Evolutionary conservation across 306 rosid species (phyloP).

Genomic region (Quercus robur): DNA sequence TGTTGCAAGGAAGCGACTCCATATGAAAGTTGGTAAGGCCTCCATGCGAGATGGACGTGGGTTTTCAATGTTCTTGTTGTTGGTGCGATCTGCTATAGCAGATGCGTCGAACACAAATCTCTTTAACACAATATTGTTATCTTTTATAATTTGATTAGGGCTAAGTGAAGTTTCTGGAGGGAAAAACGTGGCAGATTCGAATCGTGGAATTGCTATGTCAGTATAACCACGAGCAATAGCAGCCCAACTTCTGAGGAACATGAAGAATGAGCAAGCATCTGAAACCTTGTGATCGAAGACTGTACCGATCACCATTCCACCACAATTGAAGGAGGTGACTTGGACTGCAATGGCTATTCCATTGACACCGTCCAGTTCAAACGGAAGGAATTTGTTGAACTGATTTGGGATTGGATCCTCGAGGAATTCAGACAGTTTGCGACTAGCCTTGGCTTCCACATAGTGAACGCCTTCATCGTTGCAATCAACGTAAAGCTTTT

Average conservation of each 20-base stretch:
- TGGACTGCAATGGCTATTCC: slow-evolving; percentile 1
- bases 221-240: slow-evolving; percentile 3
- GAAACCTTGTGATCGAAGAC: slow-evolving; percentile 10
- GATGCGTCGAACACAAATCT: slow-evolving; percentile 24
- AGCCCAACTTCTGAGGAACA: slow-evolving; percentile 13
- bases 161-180: slow-evolving; percentile 26
- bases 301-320: slow-evolving; percentile 5
- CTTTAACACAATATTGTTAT: slow-evolving; percentile 13
- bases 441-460: slow-evolving; percentile 12
- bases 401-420: neutral
- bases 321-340: slow-evolving; percentile 6
- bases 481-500: slow-evolving; percentile 12
- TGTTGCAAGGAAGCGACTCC: slow-evolving; percentile 21
- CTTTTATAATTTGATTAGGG: neutral
- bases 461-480: slow-evolving; percentile 22
- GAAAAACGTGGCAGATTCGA: slow-evolving; percentile 23
- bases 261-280: slow-evolving; percentile 1
- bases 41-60: slow-evolving; percentile 34
- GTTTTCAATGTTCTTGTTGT: neutral
- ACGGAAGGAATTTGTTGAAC: slow-evolving; percentile 1
- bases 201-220: neutral
- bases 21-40: slow-evolving; percentile 39
- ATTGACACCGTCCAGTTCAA: neutral
- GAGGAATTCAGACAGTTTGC: neutral
- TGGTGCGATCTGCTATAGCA: neutral